Percentiles rank a stretch among this genome's conserved stretches.
These are phyloP conservation scores for Penicillium arizonense DNA, from an alignment of 495 filamentous ascomycete species.

Conservation along the genomic window DNA sequence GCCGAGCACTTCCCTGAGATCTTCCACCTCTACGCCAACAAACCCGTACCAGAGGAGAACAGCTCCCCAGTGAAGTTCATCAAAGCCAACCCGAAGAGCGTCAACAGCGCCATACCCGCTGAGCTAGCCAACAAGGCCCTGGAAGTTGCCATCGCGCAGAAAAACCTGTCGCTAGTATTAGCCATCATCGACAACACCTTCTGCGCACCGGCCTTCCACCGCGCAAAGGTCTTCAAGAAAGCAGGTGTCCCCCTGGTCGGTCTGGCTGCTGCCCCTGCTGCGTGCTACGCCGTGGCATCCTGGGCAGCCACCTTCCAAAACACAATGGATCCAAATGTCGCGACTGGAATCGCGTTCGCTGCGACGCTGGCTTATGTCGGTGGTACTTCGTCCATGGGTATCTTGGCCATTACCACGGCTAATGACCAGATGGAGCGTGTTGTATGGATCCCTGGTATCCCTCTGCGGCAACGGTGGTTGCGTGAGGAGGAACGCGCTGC, in stretches of 20 bases:
- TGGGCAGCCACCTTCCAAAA: slow-evolving; percentile 57
- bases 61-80: slow-evolving; percentile 58
- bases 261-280: slow-evolving; percentile 61
- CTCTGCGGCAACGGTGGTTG: slow-evolving; percentile 82
- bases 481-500: slow-evolving; percentile 91
- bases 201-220: slow-evolving; percentile 66
- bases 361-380: slow-evolving; percentile 80
- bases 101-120: slow-evolving; percentile 68
- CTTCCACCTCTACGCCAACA: slow-evolving; percentile 80
- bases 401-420: slow-evolving; percentile 77
- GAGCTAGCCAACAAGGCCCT: slow-evolving; percentile 68
- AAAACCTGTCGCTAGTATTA: slow-evolving; percentile 72
- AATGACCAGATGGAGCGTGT: slow-evolving; percentile 96
- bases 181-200: slow-evolving; percentile 80
- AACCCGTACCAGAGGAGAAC: slow-evolving; percentile 66
- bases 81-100: slow-evolving; percentile 61
- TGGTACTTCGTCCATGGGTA: slow-evolving; percentile 72
- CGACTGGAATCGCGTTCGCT: slow-evolving; percentile 74
- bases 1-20: slow-evolving; percentile 74
- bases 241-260: slow-evolving; percentile 50
- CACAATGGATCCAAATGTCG: slow-evolving; percentile 65
- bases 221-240: slow-evolving; percentile 59
- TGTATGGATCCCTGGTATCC: slow-evolving; percentile 78
- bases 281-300: slow-evolving; percentile 65
- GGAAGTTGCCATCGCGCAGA: slow-evolving; percentile 69